Conservation (phyloP, 139 green algal genomes). For the Spirogloea muscicola region DNA sequence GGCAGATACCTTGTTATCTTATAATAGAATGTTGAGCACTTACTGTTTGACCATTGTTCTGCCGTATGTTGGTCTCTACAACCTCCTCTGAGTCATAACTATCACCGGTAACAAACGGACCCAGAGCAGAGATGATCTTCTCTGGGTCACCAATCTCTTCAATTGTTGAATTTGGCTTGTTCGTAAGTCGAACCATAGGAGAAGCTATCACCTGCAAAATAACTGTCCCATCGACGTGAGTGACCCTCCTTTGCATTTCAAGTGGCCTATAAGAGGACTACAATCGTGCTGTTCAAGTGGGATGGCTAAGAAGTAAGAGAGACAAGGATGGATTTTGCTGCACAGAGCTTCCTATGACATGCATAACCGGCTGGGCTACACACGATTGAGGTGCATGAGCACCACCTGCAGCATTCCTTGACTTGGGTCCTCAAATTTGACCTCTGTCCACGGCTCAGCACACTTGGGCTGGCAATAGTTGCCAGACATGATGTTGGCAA, state of each 20-base stretch:
- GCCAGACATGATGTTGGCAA: slow-evolving; percentile 50
- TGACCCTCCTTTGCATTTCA: too few species aligned
- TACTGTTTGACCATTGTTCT: slow-evolving; percentile 13
- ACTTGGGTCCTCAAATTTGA: slow-evolving; percentile 35
- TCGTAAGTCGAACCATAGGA: slow-evolving; percentile 67
- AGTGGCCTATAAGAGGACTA: too few species aligned
- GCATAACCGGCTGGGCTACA: too few species aligned
- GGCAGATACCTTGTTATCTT: too few species aligned
- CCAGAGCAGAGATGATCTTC: slow-evolving; percentile 60
- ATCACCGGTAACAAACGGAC: slow-evolving; percentile 74
- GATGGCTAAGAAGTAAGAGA: too few species aligned
- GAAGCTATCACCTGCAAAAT: slow-evolving; percentile 66
- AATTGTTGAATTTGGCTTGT: slow-evolving; percentile 57
- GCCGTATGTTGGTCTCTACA: slow-evolving; percentile 43
- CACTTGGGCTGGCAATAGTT: slow-evolving; percentile 60
- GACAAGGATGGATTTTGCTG: too few species aligned
- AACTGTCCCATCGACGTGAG: not conserved
- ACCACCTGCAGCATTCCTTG: not conserved
- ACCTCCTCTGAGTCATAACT: slow-evolving; percentile 61
- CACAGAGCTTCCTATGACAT: too few species aligned
- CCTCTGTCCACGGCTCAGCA: slow-evolving; percentile 53
- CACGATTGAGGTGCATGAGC: too few species aligned
- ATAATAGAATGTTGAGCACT: too few species aligned
- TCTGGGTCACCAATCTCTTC: slow-evolving; percentile 62
- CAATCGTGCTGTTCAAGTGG: too few species aligned